These are phyloP conservation scores for Tilletia indica DNA, from an alignment of 1,284 basidiomycete genomes.

Conservation along the genomic window DNA sequence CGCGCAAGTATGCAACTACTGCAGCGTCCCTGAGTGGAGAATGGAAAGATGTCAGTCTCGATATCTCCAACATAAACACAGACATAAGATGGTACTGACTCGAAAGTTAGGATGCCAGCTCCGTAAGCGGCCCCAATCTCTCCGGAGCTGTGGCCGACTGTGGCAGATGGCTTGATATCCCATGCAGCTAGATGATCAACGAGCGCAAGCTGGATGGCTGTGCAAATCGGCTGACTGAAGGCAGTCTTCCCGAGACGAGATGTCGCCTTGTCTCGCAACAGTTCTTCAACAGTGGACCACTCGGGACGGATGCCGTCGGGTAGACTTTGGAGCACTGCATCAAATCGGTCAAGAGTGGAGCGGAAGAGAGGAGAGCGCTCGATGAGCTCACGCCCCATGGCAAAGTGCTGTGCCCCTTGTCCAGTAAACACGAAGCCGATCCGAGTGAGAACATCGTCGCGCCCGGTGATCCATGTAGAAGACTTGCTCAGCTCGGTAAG, in stretches of 20 bases:
- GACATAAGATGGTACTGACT: not conserved
- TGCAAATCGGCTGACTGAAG: not conserved
- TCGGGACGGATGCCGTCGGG: not conserved
- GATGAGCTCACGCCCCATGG: slow-evolving; percentile 33
- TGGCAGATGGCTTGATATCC: slow-evolving; percentile 4
- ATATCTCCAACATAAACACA: too few species aligned
- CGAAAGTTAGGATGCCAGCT: not conserved
- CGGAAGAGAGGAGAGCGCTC: slow-evolving; percentile 3
- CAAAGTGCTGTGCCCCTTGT: slow-evolving; percentile 36
- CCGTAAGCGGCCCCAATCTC: not conserved
- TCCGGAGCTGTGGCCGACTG: not conserved
- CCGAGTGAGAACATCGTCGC: not conserved
- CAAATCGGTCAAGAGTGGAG: not conserved
- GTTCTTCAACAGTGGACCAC: slow-evolving; percentile 1
- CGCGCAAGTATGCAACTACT: not conserved
- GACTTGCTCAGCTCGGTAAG: not conserved
- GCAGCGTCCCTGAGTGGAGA: not conserved
- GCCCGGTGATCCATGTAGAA: not conserved
- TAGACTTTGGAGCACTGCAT: slow-evolving; percentile 1
- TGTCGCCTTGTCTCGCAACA: not conserved
- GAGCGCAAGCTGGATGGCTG: not conserved
- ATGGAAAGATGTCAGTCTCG: too few species aligned
- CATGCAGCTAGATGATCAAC: slow-evolving; percentile 1
- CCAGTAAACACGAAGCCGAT: slow-evolving; percentile 35
- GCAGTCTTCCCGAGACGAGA: not conserved